These are phyloP conservation scores for Hyphopichia homilentoma DNA, from an alignment of 805 yeast species.

Conservation along the genomic window DNA sequence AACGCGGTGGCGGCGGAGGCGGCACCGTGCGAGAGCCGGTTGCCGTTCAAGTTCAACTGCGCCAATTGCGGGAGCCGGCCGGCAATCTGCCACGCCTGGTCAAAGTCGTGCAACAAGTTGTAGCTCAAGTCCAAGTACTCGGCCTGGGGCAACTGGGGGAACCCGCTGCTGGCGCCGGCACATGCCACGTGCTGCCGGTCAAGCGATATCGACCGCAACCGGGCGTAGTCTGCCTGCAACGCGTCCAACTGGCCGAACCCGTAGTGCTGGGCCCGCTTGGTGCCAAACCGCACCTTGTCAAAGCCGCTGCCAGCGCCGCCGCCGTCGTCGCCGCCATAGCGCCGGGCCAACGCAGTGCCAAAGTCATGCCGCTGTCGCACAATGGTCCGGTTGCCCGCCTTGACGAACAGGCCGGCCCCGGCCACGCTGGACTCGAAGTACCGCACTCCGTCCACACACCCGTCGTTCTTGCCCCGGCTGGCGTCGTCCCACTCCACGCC, in stretches of 20 bases:
- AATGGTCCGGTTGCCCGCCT: slow-evolving; percentile 36
- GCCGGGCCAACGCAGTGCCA: slow-evolving; percentile 45
- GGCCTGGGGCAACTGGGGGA: slow-evolving; percentile 15
- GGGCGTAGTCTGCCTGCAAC: slow-evolving; percentile 44
- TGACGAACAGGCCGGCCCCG: slow-evolving; percentile 63
- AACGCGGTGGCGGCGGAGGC: too few relatives aligned
- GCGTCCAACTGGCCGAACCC: slow-evolving; percentile 60
- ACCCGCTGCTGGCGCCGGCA: slow-evolving; percentile 4
- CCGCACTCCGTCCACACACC: slow-evolving; percentile 46
- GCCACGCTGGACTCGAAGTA: slow-evolving; percentile 49
- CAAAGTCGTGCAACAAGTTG: slow-evolving; percentile 48
- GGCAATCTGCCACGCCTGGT: slow-evolving; percentile 35
- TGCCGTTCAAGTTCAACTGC: slow-evolving; percentile 53
- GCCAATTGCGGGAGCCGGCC: slow-evolving; percentile 32
- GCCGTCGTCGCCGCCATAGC: slow-evolving; percentile 38
- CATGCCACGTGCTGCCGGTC: slow-evolving; percentile 36
- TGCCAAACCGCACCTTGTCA: slow-evolving; percentile 40
- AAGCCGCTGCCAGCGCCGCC: slow-evolving; percentile 39
- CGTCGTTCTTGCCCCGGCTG: slow-evolving; percentile 69
- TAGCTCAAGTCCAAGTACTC: slow-evolving; percentile 53
- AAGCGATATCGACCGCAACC: slow-evolving; percentile 49
- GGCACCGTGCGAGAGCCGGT: slow-evolving; percentile 26
- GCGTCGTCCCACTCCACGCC: slow-evolving; percentile 89
- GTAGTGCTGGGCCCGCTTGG: slow-evolving; percentile 54
- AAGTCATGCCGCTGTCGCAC: slow-evolving; percentile 23